These are phyloP conservation scores for Phialophora chinensis DNA, from an alignment of 2,329 filamentous ascomycete genomes.

Conservation along the genomic window DNA sequence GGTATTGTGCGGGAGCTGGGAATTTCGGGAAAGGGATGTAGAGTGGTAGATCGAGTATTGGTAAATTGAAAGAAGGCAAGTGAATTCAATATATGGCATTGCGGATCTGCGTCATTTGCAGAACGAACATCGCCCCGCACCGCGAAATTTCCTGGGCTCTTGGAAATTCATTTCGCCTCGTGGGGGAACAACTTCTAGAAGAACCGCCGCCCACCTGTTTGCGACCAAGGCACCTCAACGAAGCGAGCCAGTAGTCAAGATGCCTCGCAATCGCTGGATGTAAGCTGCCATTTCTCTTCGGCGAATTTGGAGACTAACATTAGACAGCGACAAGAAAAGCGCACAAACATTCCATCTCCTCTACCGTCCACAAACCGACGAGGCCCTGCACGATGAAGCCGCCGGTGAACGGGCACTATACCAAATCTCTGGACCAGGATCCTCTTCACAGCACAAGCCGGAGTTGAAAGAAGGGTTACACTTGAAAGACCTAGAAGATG, in stretches of 20 bases:
- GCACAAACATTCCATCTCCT: slow-evolving; percentile 94
- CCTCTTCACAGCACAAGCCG: slow-evolving; percentile 37
- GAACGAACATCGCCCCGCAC: slow-evolving; percentile 11
- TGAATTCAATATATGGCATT: slow-evolving; percentile 6
- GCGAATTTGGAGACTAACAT: slow-evolving; percentile 41
- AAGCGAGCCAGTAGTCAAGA: slow-evolving; percentile 22
- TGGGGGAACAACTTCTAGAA: neutral
- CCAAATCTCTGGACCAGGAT: slow-evolving; percentile 56
- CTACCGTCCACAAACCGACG: slow-evolving; percentile 95
- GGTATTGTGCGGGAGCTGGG: neutral
- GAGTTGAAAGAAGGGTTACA: slow-evolving; percentile 58
- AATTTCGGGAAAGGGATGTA: neutral
- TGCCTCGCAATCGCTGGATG: slow-evolving; percentile 74
- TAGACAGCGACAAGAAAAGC: slow-evolving; percentile 78
- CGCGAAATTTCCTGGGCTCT: slow-evolving; percentile 21
- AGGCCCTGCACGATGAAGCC: slow-evolving; percentile 88
- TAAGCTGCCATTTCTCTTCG: slow-evolving; percentile 44
- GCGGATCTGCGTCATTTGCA: slow-evolving; percentile 26
- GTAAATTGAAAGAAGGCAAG: slow-evolving; percentile 12
- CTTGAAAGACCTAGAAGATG: slow-evolving; percentile 75
- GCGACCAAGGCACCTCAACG: neutral
- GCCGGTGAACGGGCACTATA: slow-evolving; percentile 92
- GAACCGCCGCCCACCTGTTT: neutral
- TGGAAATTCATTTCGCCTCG: slow-evolving; percentile 28
- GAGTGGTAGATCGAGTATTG: neutral